These are phyloP conservation scores for Fistulinella prunicolor DNA, from an alignment of 768 basidiomycete genomes.

Conservation along the genomic window DNA sequence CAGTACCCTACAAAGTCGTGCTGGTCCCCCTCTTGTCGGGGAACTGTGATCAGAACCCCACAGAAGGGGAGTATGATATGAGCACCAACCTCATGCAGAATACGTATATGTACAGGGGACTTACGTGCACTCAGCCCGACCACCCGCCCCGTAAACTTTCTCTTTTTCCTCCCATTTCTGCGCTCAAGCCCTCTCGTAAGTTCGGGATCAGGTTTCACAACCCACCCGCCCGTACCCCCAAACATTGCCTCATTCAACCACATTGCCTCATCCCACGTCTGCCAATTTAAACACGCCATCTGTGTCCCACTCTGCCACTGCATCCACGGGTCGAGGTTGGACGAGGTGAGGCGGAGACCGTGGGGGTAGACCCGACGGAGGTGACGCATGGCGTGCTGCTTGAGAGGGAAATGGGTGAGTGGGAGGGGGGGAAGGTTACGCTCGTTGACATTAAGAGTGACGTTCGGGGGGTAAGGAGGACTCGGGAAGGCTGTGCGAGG, in stretches of 20 bases:
- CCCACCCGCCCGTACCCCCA: constrained; percentile 53
- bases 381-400: constrained; percentile 41
- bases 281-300: constrained; percentile 60
- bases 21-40: constrained; percentile 39
- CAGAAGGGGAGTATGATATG: background rate
- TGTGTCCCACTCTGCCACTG: constrained; percentile 61
- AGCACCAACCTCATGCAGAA: background rate
- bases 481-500: constrained; percentile 10
- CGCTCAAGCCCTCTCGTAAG: constrained; percentile 15
- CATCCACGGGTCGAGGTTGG: constrained; percentile 49
- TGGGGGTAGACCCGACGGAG: constrained; percentile 57
- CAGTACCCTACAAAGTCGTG: constrained; percentile 42
- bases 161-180: constrained; percentile 10
- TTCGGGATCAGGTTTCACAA: constrained; percentile 42
- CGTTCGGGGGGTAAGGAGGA: constrained; percentile 34
- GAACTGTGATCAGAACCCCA: constrained; percentile 34
- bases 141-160: constrained; percentile 33
- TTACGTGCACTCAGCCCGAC: constrained; percentile 45
- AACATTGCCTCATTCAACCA: constrained; percentile 66
- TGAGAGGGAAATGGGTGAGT: constrained; percentile 34
- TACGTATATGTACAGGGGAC: constrained; percentile 20
- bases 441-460: constrained; percentile 64
- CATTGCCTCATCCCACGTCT: constrained; percentile 55
- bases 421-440: constrained; percentile 43
- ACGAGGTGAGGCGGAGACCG: constrained; percentile 53